Base-by-base conservation (phyloP, 352 stramenopile species). In the Pythium coloratum region DNA sequence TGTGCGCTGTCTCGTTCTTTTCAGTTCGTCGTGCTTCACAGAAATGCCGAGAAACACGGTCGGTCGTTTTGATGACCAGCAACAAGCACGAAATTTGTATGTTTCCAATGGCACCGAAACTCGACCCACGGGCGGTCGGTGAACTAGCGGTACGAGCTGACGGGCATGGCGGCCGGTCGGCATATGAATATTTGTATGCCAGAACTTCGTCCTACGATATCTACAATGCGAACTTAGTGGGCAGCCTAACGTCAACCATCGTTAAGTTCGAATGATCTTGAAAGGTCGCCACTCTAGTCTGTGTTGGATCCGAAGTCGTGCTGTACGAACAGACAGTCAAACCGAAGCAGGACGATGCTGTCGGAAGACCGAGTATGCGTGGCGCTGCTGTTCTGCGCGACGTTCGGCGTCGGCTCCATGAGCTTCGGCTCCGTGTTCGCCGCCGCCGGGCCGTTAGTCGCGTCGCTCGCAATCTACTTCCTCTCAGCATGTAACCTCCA, bases 401-500 rank as follows among this genome's bases (percentile, higher is more conserved):
- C 80, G 28, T 90, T 91, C 59, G 79, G 84, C 33, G 81, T 91
- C 55, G 82, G 81, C 9, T 90, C 82, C 49, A 87, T 90, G 75
- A 90, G 82, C 67, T 91, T 92, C 57, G 79, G 82, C 40, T 71
- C 80, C 53, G 72, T 90, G 28, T 92, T 91, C 59, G 82, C 80
- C 3, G 75, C 80, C 30, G 74, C 82, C 1, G 82, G 84, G 0
- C 80, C 82, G 16, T 60, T 91, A 20, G 53, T 89, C 3, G 82
- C 80, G 14, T 83, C 80, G 49, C 72, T 90, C 49, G 75, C 74
- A 36, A 73, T 92, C 56, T 91, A 91, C 53, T 89, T 92, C 70
- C 73, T 90, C 55, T 90, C 84, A n/a, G 79, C 80, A 30, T 89
- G 84, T 72, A 92, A 92, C 44, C 79, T 90, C 28, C 84, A 90